Evolutionary conservation across 2,329 filamentous ascomycete genomes (phyloP).

Genomic region (Diplodia sapinea): DNA sequence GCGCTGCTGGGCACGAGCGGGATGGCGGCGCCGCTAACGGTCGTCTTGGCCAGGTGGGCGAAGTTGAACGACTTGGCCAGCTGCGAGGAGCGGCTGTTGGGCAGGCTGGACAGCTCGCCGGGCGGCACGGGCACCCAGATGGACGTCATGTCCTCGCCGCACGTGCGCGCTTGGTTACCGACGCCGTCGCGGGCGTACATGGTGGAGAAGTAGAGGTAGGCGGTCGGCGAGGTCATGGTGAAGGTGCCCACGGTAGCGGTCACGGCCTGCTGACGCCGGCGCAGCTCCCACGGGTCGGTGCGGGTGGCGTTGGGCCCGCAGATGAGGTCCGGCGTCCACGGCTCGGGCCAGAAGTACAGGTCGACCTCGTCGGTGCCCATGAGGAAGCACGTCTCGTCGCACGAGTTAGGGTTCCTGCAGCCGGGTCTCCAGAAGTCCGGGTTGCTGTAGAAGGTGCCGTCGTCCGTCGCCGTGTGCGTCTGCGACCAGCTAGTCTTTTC

Average conservation of each 20-base stretch:
- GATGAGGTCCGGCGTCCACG: neutral
- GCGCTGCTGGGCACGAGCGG: conserved; percentile 19
- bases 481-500: neutral
- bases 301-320: conserved; percentile 10
- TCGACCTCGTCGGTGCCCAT: neutral
- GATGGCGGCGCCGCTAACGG: neutral
- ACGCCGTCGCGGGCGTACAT: neutral
- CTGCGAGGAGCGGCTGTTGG: neutral
- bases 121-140: conserved; percentile 5
- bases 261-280: neutral
- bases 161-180: neutral
- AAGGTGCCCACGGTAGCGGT: neutral
- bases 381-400: neutral
- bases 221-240: conserved; percentile 10
- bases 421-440: neutral
- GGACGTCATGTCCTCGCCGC: neutral
- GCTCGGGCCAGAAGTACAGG: conserved; percentile 11
- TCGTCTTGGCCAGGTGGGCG: conserved; percentile 19
- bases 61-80: conserved; percentile 14
- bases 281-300: neutral
- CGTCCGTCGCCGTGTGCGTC: neutral
- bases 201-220: conserved; percentile 11
- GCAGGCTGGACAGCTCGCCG: neutral
- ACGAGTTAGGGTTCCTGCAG: neutral
- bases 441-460: neutral